These are phyloP conservation scores for Luffa acutangula DNA, from an alignment of 306 rosid genomes.

Conservation along the genomic window DNA sequence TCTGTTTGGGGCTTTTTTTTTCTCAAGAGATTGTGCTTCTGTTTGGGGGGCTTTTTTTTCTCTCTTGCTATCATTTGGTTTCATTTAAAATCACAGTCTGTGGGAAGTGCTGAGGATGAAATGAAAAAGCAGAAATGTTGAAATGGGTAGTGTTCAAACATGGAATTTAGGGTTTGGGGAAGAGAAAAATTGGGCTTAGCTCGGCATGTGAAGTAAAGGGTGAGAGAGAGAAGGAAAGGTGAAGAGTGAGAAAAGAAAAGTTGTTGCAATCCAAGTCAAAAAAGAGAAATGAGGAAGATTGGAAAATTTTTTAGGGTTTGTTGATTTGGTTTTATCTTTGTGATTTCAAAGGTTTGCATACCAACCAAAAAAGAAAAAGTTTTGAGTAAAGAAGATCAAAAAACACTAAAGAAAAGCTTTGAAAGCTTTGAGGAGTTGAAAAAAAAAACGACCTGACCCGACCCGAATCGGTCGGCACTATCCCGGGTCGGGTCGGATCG, in stretches of 20 bases:
- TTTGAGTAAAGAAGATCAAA: not conserved
- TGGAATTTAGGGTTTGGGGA: constrained; percentile 37
- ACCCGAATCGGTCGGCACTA: no score
- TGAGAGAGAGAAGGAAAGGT: not conserved
- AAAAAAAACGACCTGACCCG: no score
- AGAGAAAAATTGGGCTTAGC: constrained; percentile 18
- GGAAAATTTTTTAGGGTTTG: constrained; percentile 19
- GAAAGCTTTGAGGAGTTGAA: no score
- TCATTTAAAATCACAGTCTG: no score
- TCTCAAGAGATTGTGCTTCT: no score
- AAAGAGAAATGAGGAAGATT: constrained; percentile 13
- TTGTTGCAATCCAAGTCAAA: constrained; percentile 22
- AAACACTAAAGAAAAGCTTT: constrained; percentile 8
- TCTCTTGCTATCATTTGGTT: no score
- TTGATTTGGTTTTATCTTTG: constrained; percentile 24
- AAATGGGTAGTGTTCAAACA: constrained; percentile 21
- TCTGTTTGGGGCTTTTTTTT: no score
- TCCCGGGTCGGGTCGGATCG: no score
- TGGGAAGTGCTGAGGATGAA: no score
- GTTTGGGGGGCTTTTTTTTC: no score
- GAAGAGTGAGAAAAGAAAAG: constrained; percentile 17
- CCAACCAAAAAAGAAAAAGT: constrained; percentile 16
- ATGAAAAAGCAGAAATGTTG: not conserved
- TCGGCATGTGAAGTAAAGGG: constrained; percentile 14
- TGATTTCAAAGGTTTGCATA: constrained; percentile 23